Evolutionary conservation across 108 stramenopile species (phyloP), one percentile per base, ranked within the genome.

Genomic region (Fistulifera pelliculosa): DNA sequence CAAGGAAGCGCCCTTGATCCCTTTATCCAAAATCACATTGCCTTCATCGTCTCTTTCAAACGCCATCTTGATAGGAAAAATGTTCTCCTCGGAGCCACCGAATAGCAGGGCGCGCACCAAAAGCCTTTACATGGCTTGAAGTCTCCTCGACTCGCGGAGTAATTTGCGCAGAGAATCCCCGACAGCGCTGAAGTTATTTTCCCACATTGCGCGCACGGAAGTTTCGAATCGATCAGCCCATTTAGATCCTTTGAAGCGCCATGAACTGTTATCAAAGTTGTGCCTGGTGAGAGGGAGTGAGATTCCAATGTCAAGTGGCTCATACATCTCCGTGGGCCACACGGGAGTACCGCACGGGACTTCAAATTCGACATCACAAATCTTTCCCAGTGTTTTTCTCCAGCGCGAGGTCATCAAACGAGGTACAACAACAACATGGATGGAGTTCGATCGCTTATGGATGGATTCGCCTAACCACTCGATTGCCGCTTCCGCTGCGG

Each of bases 161-260:
- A 83, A 53, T 83, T 83, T 14, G 51, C 60, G 60, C 73, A 70
- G 35, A 70, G 58, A 39, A 76, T n/a, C n/a, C n/a, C n/a, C n/a
- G n/a, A n/a, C n/a, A n/a, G n/a, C n/a, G n/a, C n/a, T n/a, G n/a
- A n/a, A n/a, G n/a, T n/a, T n/a, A n/a, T n/a, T n/a, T n/a, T n/a
- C n/a, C n/a, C n/a, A n/a, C n/a, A n/a, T n/a, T n/a, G n/a, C n/a
- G n/a, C n/a, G n/a, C n/a, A n/a, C n/a, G n/a, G n/a, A n/a, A n/a
- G n/a, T n/a, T n/a, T n/a, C n/a, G n/a, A n/a, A n/a, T n/a, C n/a
- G n/a, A n/a, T n/a, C n/a, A n/a, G n/a, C n/a, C n/a, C n/a, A n/a
- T n/a, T n/a, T n/a, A n/a, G n/a, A n/a, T n/a, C n/a, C n/a, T n/a
- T n/a, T n/a, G n/a, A n/a, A n/a, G n/a, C n/a, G n/a, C n/a, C n/a